Evolutionary conservation across 768 basidiomycete species (phyloP).

Genomic region (Tubosaeta sp.): DNA sequence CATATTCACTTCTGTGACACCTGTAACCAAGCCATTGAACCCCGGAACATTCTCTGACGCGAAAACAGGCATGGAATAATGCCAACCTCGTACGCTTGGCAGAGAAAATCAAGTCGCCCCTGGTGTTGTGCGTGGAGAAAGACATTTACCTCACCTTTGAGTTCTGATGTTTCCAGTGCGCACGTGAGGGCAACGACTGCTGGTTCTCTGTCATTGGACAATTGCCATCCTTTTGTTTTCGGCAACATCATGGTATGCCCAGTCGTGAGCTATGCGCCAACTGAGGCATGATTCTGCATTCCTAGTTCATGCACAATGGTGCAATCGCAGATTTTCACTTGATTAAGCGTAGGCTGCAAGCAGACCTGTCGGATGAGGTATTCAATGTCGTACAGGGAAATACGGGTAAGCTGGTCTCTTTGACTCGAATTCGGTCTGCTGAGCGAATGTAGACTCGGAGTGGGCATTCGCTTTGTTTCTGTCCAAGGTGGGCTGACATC

Average conservation of each 20-base stretch:
- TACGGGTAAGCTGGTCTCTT: constrained; percentile 53
- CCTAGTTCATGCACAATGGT: constrained; percentile 96
- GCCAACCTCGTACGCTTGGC: constrained; percentile 89
- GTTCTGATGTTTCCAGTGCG: constrained; percentile 42
- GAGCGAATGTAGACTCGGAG: constrained; percentile 68
- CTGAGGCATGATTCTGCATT: background rate
- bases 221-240: constrained; percentile 92
- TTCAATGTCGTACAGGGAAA: constrained; percentile 90
- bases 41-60: constrained; percentile 8
- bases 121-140: constrained; percentile 73
- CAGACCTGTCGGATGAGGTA: constrained; percentile 71
- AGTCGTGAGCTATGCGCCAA: background rate
- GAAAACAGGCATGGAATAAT: constrained; percentile 88
- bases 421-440: background rate
- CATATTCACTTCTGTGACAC: constrained; percentile 93
- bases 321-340: constrained; percentile 79
- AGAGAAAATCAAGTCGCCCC: constrained; percentile 93
- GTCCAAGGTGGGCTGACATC: constrained; percentile 53
- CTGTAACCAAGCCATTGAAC: constrained; percentile 44
- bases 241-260: constrained; percentile 81
- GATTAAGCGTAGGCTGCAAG: constrained; percentile 80
- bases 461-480: constrained; percentile 95
- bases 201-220: constrained; percentile 86
- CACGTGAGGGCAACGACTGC: constrained; percentile 95
- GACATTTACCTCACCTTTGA: background rate